Conservation (phyloP, 2,329 filamentous ascomycete genomes). For the Trichothecium sympodiale region DNA sequence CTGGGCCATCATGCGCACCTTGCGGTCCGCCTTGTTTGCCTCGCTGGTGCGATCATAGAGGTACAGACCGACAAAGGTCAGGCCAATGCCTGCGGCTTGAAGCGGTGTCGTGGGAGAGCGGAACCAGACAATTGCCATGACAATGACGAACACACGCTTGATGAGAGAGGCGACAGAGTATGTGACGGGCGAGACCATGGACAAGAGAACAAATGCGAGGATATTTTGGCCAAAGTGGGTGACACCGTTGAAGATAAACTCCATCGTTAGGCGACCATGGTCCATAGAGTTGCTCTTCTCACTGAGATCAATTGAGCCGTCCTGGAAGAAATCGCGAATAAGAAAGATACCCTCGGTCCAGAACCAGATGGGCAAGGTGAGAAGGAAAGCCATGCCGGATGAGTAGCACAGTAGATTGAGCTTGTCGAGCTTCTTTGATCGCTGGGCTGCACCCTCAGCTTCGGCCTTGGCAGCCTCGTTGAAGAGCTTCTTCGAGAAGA, state of each 20-base stretch:
- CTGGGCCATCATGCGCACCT: conserved; percentile 54
- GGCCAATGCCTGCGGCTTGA: conserved; percentile 72
- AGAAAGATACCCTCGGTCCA: conserved; percentile 78
- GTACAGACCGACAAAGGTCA: conserved; percentile 89
- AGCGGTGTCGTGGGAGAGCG: conserved; percentile 74
- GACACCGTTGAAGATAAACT: conserved; percentile 93
- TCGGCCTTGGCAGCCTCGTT: conserved; percentile 86
- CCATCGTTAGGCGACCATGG: conserved; percentile 62
- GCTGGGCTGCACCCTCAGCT: conserved; percentile 50
- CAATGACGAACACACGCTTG: conserved; percentile 94
- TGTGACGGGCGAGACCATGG: conserved; percentile 89
- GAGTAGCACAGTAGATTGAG: conserved; percentile 95
- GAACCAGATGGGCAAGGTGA: conserved; percentile 87
- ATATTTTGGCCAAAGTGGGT: conserved; percentile 98
- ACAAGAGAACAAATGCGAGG: conserved; percentile 82
- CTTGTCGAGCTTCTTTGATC: conserved; percentile 81
- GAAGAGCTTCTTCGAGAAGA: conserved; percentile 95
- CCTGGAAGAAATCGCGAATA: conserved; percentile 64
- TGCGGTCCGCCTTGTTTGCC: conserved; percentile 76
- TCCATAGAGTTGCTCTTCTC: conserved; percentile 57
- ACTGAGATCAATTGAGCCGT: conserved; percentile 61
- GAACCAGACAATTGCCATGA: conserved; percentile 94
- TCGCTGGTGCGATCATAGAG: conserved; percentile 90
- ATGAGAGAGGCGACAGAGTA: conserved; percentile 94
- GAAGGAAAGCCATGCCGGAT: conserved; percentile 80